Evolutionary conservation across 2,329 filamentous ascomycete genomes (phyloP), one percentile per base, ranked within the genome.

Genomic region (Dactylonectria estremocensis): DNA sequence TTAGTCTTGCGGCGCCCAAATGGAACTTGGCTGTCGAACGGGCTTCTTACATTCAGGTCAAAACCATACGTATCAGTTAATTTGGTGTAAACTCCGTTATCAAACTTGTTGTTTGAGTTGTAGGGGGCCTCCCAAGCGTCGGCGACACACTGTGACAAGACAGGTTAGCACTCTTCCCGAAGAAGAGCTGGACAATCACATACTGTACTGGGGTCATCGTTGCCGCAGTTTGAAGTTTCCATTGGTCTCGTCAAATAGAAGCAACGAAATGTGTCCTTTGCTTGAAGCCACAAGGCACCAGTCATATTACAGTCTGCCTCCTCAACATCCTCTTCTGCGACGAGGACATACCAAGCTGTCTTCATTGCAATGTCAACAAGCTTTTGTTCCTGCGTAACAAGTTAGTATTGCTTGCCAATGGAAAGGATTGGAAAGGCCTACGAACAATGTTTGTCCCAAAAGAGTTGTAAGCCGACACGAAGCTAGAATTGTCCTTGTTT

Each of bases 61-160:
- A 60, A 60, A 0, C 57, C 57, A 18, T 60, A 60, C 0, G 57
- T 60, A 16, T 52, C 57, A 1, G 46, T 60, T 13, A 60, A n/a
- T 35, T 60, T 60, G n/a, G 57, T 60, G 20, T 58, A 58, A 13
- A 58, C 18, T 16, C 28, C 28, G 16, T 48, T 58, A 14, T 58
- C 55, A 10, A 58, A n/a, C 55, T 58, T 58, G 55, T 58, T 58
- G 43, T 58, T 58, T 9, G 55, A 46, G 40, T 58, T 58, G 24
- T 58, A 58, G 24, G 55, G 55, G 4, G 55, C 24, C 16, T 45
- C 33, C 57, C 57, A 60, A 52, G 57, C 45, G 22, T 60, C 45
- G 22, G 57, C 13, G 28, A 50, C 33, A 11, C 57, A 60, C 57
- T 60, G 20, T 45, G 9, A 5, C 31, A n/a, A 35, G 31, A 2